Base-by-base conservation (phyloP, 2,329 filamentous ascomycete species). In the Alternaria incomplexa region DNA sequence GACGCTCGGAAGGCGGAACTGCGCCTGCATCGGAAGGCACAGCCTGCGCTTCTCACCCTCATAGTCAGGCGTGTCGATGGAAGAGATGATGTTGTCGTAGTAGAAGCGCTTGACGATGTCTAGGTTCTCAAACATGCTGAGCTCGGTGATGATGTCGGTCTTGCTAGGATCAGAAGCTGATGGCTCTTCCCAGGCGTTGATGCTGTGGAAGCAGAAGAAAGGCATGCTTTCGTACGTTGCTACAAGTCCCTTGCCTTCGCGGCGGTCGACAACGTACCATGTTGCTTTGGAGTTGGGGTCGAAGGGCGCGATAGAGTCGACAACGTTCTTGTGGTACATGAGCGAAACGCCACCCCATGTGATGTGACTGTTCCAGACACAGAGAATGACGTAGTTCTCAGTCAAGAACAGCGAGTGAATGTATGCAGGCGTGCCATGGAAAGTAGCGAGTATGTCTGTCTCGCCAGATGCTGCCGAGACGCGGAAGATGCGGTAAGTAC, bases 391-490 rank as follows among this genome's bases (percentile, higher is more conserved):
- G 71, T 90, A 91, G 69, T 89, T 87, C 15, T 87, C 81, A 0
- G 91, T 91, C 25, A 96, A 79, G 71, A 93, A 93, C 70, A 95
- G 85, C 9, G 92, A 95, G 80, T 96, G 93, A n/a, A 96, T 87
- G 71, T 96, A 96, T 0, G 91, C 89, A 0, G 90, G 81, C 2
- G 80, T 77, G 4, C 81, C 83, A 0, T 80, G 78, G 62, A 96
- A 87, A 0, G 86, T 89, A 4, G 92, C 92, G 0, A 96, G 84
- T 17, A 96, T 89, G 0, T 88, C 86, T 0, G 91, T 92, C 58
- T 87, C 81, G 0, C 90, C 91, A 0, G 88, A 90, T 0, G 83
- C 76, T 0, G 88, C 86, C 17, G 86, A 89, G 3, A 88, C 86
- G 1, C 85, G 81, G 77, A 94, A 96, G 15, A 96, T 74, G 15